A percentile compares a stretch with the other conserved stretches of the same genome.
These are phyloP conservation scores for Lolium multiflorum DNA, from an alignment of 176 grass and related monocot genomes.

Conservation along the genomic window DNA sequence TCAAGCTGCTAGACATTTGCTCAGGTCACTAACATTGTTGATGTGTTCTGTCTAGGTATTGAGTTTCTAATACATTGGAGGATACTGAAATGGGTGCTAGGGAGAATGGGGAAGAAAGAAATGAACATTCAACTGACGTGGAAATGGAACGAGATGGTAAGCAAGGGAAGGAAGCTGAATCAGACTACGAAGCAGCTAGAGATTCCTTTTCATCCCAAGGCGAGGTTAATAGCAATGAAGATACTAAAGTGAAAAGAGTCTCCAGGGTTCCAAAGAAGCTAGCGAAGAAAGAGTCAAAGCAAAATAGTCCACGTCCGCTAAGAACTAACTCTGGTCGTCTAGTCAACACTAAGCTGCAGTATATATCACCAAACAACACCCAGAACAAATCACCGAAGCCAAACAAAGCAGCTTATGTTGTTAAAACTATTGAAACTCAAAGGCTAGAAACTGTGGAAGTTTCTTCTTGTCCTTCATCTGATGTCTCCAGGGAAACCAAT, in stretches of 20 bases:
- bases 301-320: conserved; percentile 50
- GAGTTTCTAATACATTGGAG: conserved; percentile 24
- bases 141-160: conserved; percentile 66
- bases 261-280: conserved; percentile 97
- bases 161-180: conserved; percentile 75
- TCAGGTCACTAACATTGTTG: conserved; percentile 24
- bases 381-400: conserved; percentile 66
- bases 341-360: conserved; percentile 71
- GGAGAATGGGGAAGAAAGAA: conserved; percentile 68
- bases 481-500: conserved; percentile 64
- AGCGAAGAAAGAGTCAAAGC: conserved; percentile 63
- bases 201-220: conserved; percentile 82
- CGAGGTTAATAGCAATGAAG: conserved; percentile 67
- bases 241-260: conserved; percentile 64
- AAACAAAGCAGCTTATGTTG: conserved; percentile 48
- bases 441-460: conserved; percentile 47
- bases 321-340: conserved; percentile 50
- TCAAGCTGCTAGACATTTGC: conserved; percentile 17
- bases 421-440: conserved; percentile 55
- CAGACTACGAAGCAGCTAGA: conserved; percentile 72
- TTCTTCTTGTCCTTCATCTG: conserved; percentile 66
- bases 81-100: conserved; percentile 75
- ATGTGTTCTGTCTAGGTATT: conserved; percentile 18
- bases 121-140: conserved; percentile 54
- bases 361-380: conserved; percentile 57